Percentiles rank a stretch among this genome's conserved stretches.
These are phyloP conservation scores for Pilobolus umbonatus DNA, from an alignment of 192 early-diverging fungal species.

Conservation along the genomic window DNA sequence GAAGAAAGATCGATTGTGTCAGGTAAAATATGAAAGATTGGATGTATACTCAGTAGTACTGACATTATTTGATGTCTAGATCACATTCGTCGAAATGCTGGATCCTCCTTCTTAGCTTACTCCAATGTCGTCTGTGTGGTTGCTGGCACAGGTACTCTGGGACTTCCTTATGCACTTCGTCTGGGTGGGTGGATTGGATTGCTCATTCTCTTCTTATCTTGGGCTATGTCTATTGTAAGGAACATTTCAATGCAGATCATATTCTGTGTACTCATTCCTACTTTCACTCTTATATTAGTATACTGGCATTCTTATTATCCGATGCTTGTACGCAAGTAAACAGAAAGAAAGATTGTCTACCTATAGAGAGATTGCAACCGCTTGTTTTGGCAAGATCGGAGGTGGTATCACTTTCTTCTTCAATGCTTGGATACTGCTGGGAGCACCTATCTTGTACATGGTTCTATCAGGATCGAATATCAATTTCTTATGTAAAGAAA, in stretches of 20 bases:
- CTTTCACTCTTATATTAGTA: constrained; percentile 29
- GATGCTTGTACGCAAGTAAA: constrained; percentile 65
- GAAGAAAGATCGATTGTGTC: too few relatives aligned
- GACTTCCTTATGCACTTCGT: constrained; percentile 75
- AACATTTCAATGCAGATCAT: too few relatives aligned
- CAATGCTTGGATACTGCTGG: constrained; percentile 65
- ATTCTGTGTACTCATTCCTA: too few relatives aligned
- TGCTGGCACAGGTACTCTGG: constrained; percentile 80
- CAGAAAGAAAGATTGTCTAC: constrained; percentile 52
- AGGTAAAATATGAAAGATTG: too few relatives aligned
- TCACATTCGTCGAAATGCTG: constrained; percentile 20
- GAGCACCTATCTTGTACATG: constrained; percentile 66
- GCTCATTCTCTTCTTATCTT: constrained; percentile 60
- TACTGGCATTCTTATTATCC: constrained; percentile 67
- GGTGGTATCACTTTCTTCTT: constrained; percentile 60
- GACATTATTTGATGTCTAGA: too few relatives aligned
- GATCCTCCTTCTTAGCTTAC: constrained; percentile 47
- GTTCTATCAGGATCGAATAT: constrained; percentile 75
- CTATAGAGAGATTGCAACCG: constrained; percentile 64
- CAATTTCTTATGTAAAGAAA: constrained; percentile 48
- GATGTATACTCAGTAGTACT: too few relatives aligned
- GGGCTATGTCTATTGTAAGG: constrained; percentile 53
- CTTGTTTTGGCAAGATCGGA: constrained; percentile 67
- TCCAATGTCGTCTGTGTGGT: constrained; percentile 66
- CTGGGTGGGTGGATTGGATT: constrained; percentile 75